Conservation (phyloP, 1,139 yeast species). For the Meyerozyma elateridarum region DNA sequence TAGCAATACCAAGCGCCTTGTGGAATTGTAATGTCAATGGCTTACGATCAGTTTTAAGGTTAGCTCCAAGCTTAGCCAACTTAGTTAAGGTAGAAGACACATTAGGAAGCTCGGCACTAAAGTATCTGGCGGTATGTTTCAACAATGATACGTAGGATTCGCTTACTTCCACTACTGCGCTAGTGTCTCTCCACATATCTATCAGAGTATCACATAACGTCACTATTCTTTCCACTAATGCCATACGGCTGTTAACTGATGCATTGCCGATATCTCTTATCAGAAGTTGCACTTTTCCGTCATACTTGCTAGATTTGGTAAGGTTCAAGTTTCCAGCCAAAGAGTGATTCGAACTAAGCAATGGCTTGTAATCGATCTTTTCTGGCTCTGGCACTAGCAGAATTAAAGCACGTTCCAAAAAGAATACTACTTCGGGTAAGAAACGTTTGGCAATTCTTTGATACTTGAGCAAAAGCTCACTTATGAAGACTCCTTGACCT, state of each 20-base stretch:
- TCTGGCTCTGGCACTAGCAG: constrained; percentile 43
- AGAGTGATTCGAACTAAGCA: no score
- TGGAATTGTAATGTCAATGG: constrained; percentile 89
- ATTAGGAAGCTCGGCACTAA: constrained; percentile 6
- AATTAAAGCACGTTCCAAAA: constrained; percentile 50
- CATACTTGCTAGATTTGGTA: neutral
- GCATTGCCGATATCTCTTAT: constrained; percentile 7
- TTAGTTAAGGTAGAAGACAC: constrained; percentile 34
- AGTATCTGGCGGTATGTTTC: constrained; percentile 36
- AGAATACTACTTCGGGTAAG: constrained; percentile 71
- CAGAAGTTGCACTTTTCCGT: neutral
- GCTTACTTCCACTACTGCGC: constrained; percentile 58
- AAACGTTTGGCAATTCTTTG: constrained; percentile 77
- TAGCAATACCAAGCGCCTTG: constrained; percentile 77
- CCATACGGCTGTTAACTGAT: constrained; percentile 20
- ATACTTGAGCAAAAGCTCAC: constrained; percentile 61
- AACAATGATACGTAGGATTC: constrained; percentile 33
- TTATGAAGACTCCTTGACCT: constrained; percentile 51
- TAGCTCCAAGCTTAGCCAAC: constrained; percentile 39
- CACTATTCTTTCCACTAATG: constrained; percentile 25
- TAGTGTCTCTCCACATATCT: constrained; percentile 58
- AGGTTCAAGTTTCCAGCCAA: constrained; percentile 1
- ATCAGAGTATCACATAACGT: constrained; percentile 25
- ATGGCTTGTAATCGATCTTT: no score
- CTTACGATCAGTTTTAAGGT: constrained; percentile 44